These are phyloP conservation scores for Candida corydali DNA, from an alignment of 805 yeast species.

Conservation along the genomic window DNA sequence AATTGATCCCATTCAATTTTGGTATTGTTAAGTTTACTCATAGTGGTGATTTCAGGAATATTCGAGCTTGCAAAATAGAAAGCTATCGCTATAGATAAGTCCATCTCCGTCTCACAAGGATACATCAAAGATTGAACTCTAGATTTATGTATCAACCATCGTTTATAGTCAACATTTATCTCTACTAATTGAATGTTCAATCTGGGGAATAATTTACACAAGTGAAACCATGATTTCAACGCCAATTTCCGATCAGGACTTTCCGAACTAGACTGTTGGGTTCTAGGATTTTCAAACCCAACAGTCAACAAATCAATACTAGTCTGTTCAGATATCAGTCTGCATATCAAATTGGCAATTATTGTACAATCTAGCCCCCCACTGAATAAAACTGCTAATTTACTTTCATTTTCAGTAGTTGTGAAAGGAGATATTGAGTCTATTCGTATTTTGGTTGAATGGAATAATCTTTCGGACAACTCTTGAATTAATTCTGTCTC, in stretches of 20 bases:
- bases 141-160: conserved; percentile 48
- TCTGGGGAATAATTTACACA: conserved; percentile 37
- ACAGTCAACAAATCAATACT: conserved; percentile 80
- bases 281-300: conserved; percentile 87
- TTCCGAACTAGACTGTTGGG: conserved; percentile 50
- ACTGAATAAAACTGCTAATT: conserved; percentile 61
- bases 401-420: conserved; percentile 19
- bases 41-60: conserved; percentile 22
- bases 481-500: conserved; percentile 3
- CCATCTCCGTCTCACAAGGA: conserved; percentile 93
- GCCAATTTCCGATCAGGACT: conserved; percentile 88
- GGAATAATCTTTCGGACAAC: conserved; percentile 6
- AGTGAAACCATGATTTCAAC: conserved; percentile 50
- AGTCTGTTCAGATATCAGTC: conserved; percentile 2
- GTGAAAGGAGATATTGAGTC: conserved; percentile 57
- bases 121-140: conserved; percentile 64
- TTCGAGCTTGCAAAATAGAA: conserved; percentile 73
- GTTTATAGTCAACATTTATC: conserved; percentile 67
- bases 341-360: conserved; percentile 51
- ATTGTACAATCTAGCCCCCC: conserved; percentile 96
- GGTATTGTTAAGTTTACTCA: conserved; percentile 13
- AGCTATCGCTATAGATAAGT: conserved; percentile 90
- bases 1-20: conserved; percentile 17
- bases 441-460: conserved; percentile 37
- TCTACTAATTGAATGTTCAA: conserved; percentile 55